Base-by-base conservation (phyloP, 2,329 filamentous ascomycete genomes). In the Hymenotorrendiella dingleyae region DNA sequence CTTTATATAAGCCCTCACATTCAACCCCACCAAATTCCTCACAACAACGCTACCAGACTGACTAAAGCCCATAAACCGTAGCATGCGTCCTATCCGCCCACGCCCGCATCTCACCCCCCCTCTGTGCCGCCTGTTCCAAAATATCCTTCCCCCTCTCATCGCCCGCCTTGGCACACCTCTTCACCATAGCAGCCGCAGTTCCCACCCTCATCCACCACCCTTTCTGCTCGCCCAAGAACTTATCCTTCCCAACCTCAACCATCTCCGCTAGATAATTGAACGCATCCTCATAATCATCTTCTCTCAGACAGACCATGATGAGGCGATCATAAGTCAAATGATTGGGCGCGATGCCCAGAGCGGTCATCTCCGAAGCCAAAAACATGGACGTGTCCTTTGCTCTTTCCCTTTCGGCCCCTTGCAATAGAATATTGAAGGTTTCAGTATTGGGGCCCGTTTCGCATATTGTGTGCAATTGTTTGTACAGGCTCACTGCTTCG, bases 401-500 rank as follows among this genome's bases (percentile, higher is more conserved):
- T 6, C 58, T 36, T 47, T 53, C 21, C 49, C 53, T 23, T 52
- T 43, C 47, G 27, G 46, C 56, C 27, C 71, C 71, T 33, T 64
- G 64, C 42, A 82, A 67, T 6, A 85, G 65, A 4, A 70, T 59
- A 52, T 84, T 84, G 65, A 81, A 84, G 0, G 79, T 80, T n/a
- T 67, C 62, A 11, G 68, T 71, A 3, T 67, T 63, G 1, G 68
- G 65, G 2, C 70, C 70, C 2, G 62, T 55, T 2, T 62, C 54
- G 30, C 68, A 72, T 20, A 80, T 58, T 1, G 62, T 67, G 49
- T 79, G 74, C 8, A 84, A 64, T 17, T 72, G 66, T 58, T 81
- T 80, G 65, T 84, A 85, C 11, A 79, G 63, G 3, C 72, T 67
- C 12, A 84, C 59, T 2, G 78, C 80, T 36, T 71, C 60, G 3